These are phyloP conservation scores for Sclerotinia nivalis DNA, from an alignment of 2,329 filamentous ascomycete genomes.

Conservation along the genomic window DNA sequence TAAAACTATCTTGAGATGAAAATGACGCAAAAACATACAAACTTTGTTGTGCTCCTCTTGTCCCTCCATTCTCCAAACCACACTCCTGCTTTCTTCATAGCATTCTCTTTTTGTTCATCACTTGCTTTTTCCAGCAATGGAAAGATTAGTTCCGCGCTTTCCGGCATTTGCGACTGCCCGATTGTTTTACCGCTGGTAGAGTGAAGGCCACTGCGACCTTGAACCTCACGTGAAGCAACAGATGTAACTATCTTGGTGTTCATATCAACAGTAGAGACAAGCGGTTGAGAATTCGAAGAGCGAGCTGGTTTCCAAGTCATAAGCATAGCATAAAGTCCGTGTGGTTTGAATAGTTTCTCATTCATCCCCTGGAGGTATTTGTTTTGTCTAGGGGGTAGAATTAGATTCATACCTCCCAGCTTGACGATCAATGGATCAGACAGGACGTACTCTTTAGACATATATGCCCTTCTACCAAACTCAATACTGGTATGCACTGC, in stretches of 20 bases:
- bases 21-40: slow-evolving; percentile 28
- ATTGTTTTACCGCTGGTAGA: slow-evolving; percentile 43
- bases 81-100: slow-evolving; percentile 44
- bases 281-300: slow-evolving; percentile 15
- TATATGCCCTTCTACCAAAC: slow-evolving; percentile 18
- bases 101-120: slow-evolving; percentile 36
- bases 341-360: slow-evolving; percentile 56
- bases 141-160: slow-evolving; percentile 45
- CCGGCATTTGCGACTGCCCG: slow-evolving; percentile 44
- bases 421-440: slow-evolving; percentile 44
- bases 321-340: slow-evolving; percentile 55
- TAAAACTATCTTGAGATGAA: neutral
- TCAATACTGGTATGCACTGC: slow-evolving; percentile 22
- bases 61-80: slow-evolving; percentile 36
- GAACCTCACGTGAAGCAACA: slow-evolving; percentile 34
- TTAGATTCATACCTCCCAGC: slow-evolving; percentile 25
- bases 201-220: slow-evolving; percentile 38
- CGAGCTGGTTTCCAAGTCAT: slow-evolving; percentile 53
- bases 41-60: slow-evolving; percentile 43
- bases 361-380: slow-evolving; percentile 58
- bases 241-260: slow-evolving; percentile 43
- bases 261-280: slow-evolving; percentile 40
- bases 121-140: slow-evolving; percentile 42
- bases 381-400: slow-evolving; percentile 43
- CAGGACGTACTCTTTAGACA: slow-evolving; percentile 37